Base-by-base conservation (phyloP, 2,329 filamentous ascomycete species). In the Microsporum audouinii region DNA sequence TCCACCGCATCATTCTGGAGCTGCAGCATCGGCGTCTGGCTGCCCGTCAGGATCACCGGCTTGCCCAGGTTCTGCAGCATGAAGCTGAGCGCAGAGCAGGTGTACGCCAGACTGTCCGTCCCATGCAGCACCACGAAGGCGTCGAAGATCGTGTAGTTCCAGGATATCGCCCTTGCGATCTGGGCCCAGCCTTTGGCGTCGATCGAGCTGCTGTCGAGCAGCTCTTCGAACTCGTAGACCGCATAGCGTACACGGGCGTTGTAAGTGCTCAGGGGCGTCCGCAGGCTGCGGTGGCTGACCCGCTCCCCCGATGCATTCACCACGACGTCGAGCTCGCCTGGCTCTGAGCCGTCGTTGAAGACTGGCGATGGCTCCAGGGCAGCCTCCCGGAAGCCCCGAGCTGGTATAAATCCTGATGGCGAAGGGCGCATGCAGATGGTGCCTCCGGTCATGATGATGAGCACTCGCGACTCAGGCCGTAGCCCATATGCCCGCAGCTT, bases 1-100 rank as follows among this genome's bases (percentile, higher is more conserved):
- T 95, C 91, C 41, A 91, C 88, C 7, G 91, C 91, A 72, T 96
- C 91, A 58, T 88, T 94, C 74, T 96, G 91, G 31, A 95, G 82
- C 63, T 91, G 86, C 68, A 94, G 88, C 81, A 96, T 96, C 55
- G 89, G 89, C 0, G 91, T 88, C 71, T 90, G 87, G 2, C 85
- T 88, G 1, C 87, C 87, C 2, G 91, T 96, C 57, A 96, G 79
- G 60, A 96, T 87, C 36, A 96, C 89, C 1, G 91, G 89, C 77
- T 96, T 96, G 58, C 90, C 91, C 12, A 96, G 80, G 70, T 95
- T 90, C 69, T 88, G 83, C 71, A 96, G 83, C 89, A 96, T 95
- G 77, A 96, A 96, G 67, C 89, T 94, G 62, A 96, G 79, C 2
- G 91, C 91, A 3, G 90, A 95, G 64, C 88, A 88, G 3, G 90